phyloP scores from a whole-genome alignment of 2,329 filamentous ascomycete species.

The Aureobasidium musti region DNA sequence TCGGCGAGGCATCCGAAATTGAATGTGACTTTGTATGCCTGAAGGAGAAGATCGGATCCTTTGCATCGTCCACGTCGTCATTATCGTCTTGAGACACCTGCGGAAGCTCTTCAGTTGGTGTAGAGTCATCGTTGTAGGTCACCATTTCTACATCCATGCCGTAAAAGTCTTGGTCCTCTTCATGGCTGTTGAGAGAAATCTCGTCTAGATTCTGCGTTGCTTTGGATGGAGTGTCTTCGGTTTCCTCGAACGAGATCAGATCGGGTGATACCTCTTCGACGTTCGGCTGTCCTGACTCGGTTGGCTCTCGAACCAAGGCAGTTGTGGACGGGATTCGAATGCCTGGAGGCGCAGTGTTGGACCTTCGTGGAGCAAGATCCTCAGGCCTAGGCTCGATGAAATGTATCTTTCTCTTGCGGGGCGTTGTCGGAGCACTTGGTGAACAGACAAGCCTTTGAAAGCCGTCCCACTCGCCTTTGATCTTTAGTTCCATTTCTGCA shows the following conservation, averaged over 20 bases:
- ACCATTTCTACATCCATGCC: conserved; percentile 2
- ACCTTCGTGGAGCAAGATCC: conserved; percentile 23
- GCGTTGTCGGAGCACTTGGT: conserved; percentile 23
- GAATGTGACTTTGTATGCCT: conserved; percentile 16
- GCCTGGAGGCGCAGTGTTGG: conserved; percentile 18
- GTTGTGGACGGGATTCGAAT: background rate
- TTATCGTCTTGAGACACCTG: conserved; percentile 17
- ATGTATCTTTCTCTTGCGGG: conserved; percentile 31
- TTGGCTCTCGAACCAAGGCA: background rate
- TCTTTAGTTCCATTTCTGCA: background rate
- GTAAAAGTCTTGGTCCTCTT: conserved; percentile 10
- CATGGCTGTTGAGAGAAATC: background rate
- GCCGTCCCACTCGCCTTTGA: background rate
- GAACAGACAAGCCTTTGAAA: conserved; percentile 3
- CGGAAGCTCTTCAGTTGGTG: conserved; percentile 13
- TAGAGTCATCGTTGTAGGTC: background rate
- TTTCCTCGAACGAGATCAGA: conserved; percentile 18
- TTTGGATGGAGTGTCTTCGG: background rate
- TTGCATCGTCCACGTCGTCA: background rate
- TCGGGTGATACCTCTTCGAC: background rate
- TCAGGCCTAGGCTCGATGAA: conserved; percentile 31
- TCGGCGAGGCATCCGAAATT: conserved; percentile 25
- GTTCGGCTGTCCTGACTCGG: background rate
- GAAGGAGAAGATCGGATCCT: background rate
- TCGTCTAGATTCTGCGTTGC: conserved; percentile 8